Conservation (phyloP, 139 green algal species). For the Picochlorum sp. region DNA sequence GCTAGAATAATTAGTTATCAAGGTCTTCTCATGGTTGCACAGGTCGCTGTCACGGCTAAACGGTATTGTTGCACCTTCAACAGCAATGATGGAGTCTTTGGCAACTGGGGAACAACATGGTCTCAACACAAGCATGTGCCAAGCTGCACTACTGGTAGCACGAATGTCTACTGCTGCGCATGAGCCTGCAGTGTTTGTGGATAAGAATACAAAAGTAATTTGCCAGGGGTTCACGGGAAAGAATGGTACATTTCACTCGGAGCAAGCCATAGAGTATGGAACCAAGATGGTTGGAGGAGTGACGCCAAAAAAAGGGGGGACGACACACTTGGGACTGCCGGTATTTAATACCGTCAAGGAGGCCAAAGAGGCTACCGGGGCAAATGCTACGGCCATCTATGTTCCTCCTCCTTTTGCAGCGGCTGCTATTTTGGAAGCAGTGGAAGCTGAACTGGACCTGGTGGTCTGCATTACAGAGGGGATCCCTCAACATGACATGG, state of each 20-base stretch:
- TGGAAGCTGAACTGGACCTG: slow-evolving; percentile 89
- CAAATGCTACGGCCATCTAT: slow-evolving; percentile 86
- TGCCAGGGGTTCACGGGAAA: slow-evolving; percentile 94
- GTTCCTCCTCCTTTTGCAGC: slow-evolving; percentile 92
- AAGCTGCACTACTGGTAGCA: background rate
- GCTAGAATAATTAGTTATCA: no score
- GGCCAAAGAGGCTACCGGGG: slow-evolving; percentile 67
- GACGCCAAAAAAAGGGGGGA: slow-evolving; percentile 91
- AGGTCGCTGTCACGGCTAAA: no score
- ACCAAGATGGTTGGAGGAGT: slow-evolving; percentile 97
- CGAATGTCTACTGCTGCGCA: slow-evolving; percentile 16
- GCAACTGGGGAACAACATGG: no score
- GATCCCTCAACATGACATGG: slow-evolving; percentile 62
- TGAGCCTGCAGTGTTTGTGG: slow-evolving; percentile 87
- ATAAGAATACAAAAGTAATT: slow-evolving; percentile 92
- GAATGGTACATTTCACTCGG: slow-evolving; percentile 95
- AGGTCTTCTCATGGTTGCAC: no score
- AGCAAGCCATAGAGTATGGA: slow-evolving; percentile 96
- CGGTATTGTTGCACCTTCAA: no score
- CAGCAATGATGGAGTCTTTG: no score
- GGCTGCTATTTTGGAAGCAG: slow-evolving; percentile 84
- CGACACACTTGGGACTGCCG: slow-evolving; percentile 86
- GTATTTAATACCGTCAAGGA: slow-evolving; percentile 88
- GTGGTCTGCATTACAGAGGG: slow-evolving; percentile 99
- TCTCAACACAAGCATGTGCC: no score